phyloP scores from a whole-genome alignment of 345 rosid genomes.

The Syzygium aromaticum region DNA sequence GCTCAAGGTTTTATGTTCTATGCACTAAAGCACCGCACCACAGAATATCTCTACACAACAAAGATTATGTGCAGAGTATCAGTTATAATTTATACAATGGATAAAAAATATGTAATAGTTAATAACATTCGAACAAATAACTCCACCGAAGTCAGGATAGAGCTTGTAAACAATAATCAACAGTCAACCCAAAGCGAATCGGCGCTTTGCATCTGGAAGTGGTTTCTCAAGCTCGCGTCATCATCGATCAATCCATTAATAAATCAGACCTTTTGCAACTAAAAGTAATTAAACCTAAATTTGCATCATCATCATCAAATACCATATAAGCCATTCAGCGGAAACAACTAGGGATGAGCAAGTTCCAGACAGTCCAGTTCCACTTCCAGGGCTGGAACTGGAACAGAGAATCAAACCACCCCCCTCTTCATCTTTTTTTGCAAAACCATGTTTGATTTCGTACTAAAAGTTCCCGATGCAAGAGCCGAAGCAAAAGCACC shows the following conservation, averaged over 20 bases:
- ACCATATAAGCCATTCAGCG: background rate
- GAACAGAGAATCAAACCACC: background rate
- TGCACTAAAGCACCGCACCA: background rate
- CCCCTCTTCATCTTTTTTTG: background rate
- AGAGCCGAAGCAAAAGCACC: background rate
- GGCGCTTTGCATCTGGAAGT: background rate
- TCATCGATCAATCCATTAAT: background rate
- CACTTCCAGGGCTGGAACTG: background rate
- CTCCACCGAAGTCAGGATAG: background rate
- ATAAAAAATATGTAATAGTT: background rate
- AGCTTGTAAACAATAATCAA: background rate
- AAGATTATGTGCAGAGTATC: background rate
- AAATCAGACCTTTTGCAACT: background rate
- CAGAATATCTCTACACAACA: background rate
- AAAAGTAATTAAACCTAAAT: background rate
- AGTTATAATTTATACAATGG: background rate
- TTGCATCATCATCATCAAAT: background rate
- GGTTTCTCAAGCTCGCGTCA: background rate
- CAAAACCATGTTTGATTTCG: background rate
- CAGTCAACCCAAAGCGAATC: background rate
- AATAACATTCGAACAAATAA: background rate
- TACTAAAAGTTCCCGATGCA: background rate
- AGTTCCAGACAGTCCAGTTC: background rate
- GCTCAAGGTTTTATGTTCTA: background rate
- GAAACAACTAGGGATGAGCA: background rate